phyloP scores from a whole-genome alignment of 2,329 filamentous ascomycete genomes.

The Sclerotinia subarctica region DNA sequence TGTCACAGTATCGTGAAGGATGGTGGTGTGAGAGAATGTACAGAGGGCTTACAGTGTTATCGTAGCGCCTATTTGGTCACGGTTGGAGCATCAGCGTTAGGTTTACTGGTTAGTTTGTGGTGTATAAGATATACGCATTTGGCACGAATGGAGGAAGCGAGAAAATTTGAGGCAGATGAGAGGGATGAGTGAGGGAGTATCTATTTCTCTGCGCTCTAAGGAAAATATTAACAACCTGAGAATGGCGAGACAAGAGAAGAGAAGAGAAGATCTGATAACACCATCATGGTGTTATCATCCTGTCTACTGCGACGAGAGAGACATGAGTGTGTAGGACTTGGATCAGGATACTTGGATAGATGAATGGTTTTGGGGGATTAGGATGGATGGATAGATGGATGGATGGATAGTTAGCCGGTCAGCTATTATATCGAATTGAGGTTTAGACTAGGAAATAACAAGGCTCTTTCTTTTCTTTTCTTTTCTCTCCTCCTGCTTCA shows the following conservation, averaged over 20 bases:
- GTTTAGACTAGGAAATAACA: not conserved
- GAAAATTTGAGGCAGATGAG: slow-evolving; percentile 24
- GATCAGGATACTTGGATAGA: not conserved
- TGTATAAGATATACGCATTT: slow-evolving; percentile 49
- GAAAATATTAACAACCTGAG: not conserved
- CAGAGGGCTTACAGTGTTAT: slow-evolving; percentile 78
- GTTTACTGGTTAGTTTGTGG: slow-evolving; percentile 66
- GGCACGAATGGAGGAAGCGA: slow-evolving; percentile 29
- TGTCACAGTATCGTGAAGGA: slow-evolving; percentile 66
- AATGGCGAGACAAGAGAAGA: not conserved
- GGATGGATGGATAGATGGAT: not conserved
- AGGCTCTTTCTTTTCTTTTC: too few relatives aligned
- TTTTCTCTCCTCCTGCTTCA: too few relatives aligned
- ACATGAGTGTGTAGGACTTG: not conserved
- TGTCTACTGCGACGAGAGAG: not conserved
- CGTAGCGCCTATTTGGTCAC: slow-evolving; percentile 77
- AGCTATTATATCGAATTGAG: not conserved
- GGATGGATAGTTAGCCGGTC: too few relatives aligned
- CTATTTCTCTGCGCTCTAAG: too few relatives aligned
- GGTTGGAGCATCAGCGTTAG: slow-evolving; percentile 65
- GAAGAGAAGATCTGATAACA: not conserved
- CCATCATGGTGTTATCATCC: not conserved
- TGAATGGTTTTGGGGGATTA: not conserved
- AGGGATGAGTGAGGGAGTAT: slow-evolving; percentile 17
- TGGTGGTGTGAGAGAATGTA: slow-evolving; percentile 70